Percentiles rank a stretch among this genome's conserved stretches.
phyloP scores from a whole-genome alignment of 352 stramenopile species.

The Albugo laibachii region DNA sequence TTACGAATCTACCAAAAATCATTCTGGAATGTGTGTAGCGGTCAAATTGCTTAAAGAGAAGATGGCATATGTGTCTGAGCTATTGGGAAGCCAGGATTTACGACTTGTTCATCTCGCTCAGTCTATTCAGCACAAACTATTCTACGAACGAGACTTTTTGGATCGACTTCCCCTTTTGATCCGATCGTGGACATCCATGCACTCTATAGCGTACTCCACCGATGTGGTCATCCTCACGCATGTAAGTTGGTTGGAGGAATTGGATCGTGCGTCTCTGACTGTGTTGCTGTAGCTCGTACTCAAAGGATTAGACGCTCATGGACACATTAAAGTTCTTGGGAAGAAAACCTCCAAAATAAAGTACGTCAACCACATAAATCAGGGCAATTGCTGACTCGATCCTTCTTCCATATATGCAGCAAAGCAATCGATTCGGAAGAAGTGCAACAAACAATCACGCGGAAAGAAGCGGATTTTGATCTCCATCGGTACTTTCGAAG shows the following conservation, averaged over 20 bases:
- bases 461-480: constrained; percentile 74
- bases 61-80: constrained; percentile 68
- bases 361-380: constrained; percentile 25
- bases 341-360: constrained; percentile 12
- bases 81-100: constrained; percentile 43
- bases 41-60: constrained; percentile 66
- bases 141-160: constrained; percentile 76
- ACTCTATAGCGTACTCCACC: constrained; percentile 37
- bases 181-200: constrained; percentile 51
- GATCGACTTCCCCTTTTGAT: constrained; percentile 63
- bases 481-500: constrained; percentile 62
- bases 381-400: constrained; percentile 16
- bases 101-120: constrained; percentile 68
- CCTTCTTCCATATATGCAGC: constrained; percentile 54
- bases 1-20: constrained; percentile 59
- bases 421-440: constrained; percentile 55
- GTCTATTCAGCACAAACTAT: constrained; percentile 74
- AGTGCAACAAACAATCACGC: constrained; percentile 63
- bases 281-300: constrained; percentile 39
- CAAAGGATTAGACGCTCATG: constrained; percentile 68
- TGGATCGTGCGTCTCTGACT: neutral
- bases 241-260: constrained; percentile 15
- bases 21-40: constrained; percentile 60
- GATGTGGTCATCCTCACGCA: constrained; percentile 77
- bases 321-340: constrained; percentile 64